Percentiles rank a stretch among this genome's conserved stretches.
Conservation (phyloP, 768 basidiomycete genomes). For the Tulasnella sp. region DNA sequence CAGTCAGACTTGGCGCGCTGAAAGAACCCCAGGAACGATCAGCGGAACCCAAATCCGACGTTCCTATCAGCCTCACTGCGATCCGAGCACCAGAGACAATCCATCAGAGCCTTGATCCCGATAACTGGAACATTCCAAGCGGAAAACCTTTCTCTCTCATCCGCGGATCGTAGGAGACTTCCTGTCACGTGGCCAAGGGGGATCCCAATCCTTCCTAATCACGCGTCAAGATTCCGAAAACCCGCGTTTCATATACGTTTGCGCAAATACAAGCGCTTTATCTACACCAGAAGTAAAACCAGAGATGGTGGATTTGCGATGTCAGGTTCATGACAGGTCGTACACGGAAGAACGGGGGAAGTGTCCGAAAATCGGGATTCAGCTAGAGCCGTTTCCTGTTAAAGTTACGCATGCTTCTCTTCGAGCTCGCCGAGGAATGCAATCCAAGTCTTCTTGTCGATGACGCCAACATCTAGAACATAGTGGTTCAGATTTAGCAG, state of each 20-base stretch:
- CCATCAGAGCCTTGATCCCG: neutral
- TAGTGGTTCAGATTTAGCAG: neutral
- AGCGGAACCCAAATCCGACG: neutral
- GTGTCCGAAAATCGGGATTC: neutral
- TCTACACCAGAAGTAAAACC: neutral
- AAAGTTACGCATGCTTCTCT: slow-evolving; percentile 5
- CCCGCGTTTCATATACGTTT: neutral
- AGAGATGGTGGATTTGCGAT: too few species aligned
- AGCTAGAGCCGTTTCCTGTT: neutral
- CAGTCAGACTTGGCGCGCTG: neutral
- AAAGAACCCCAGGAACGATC: neutral
- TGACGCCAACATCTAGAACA: slow-evolving; percentile 68
- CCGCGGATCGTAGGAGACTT: neutral
- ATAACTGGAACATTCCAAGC: neutral
- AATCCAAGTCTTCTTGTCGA: slow-evolving; percentile 93
- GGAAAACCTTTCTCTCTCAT: neutral
- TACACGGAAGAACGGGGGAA: neutral
- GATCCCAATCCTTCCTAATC: neutral
- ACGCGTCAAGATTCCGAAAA: neutral
- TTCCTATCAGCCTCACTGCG: neutral
- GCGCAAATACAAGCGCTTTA: neutral
- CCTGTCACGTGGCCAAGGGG: neutral
- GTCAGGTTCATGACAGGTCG: neutral
- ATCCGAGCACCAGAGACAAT: neutral
- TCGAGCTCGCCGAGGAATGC: slow-evolving; percentile 65